Percentiles rank a stretch among this genome's conserved stretches.
Conservation (phyloP, 2,329 filamentous ascomycete genomes). For the Nemania bipapillata region DNA sequence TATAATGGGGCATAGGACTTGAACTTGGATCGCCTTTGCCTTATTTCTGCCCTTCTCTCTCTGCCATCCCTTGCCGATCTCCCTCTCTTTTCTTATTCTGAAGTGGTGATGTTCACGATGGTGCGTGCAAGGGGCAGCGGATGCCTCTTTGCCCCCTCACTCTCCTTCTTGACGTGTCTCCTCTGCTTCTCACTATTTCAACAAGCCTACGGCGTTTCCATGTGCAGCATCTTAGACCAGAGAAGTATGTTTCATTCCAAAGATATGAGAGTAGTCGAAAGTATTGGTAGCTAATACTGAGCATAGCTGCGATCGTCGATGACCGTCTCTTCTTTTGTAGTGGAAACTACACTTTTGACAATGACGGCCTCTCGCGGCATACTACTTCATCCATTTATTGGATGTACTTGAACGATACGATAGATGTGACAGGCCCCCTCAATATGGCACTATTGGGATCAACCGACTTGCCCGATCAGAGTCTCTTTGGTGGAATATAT, state of each 20-base stretch:
- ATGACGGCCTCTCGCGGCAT: slow-evolving; percentile 28
- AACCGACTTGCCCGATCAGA: slow-evolving; percentile 22
- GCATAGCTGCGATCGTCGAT: slow-evolving; percentile 38
- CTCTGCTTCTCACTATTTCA: slow-evolving; percentile 9
- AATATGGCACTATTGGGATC: slow-evolving; percentile 30
- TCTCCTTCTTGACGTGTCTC: slow-evolving; percentile 13
- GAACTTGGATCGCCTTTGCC: neutral
- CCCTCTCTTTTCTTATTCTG: neutral
- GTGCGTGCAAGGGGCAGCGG: slow-evolving; percentile 2
- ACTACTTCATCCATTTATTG: slow-evolving; percentile 35
- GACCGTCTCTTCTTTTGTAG: slow-evolving; percentile 40
- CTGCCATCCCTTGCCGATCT: neutral
- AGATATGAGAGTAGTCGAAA: slow-evolving; percentile 8
- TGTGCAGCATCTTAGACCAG: slow-evolving; percentile 37
- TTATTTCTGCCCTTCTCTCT: slow-evolving; percentile 5
- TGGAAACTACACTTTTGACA: slow-evolving; percentile 40
- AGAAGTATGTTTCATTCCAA: slow-evolving; percentile 35
- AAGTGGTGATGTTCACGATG: slow-evolving; percentile 19
- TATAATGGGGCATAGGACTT: neutral
- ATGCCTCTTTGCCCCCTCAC: slow-evolving; percentile 11
- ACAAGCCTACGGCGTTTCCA: slow-evolving; percentile 21
- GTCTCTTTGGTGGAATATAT: slow-evolving; percentile 19
- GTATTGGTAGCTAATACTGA: slow-evolving; percentile 17
- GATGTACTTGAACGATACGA: slow-evolving; percentile 33
- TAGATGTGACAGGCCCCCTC: slow-evolving; percentile 35